Conservation (phyloP, 345 rosid genomes). For the Arabis hirsuta region DNA sequence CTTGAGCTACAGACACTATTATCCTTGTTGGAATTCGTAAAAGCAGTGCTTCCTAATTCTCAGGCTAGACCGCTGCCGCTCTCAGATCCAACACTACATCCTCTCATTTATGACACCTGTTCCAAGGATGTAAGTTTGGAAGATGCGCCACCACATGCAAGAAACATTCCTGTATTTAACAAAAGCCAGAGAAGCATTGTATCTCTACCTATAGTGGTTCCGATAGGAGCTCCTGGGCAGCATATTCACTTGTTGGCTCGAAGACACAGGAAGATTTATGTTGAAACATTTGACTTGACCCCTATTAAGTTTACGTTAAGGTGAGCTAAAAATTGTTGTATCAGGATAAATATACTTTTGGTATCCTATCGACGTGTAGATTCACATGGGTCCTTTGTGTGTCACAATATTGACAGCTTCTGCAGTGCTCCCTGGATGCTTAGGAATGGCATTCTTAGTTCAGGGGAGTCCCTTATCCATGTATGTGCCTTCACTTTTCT, state of each 20-base stretch:
- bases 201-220: constrained; percentile 68
- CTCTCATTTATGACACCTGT: constrained; percentile 47
- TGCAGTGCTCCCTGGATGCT: constrained; percentile 94
- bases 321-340: constrained; percentile 45
- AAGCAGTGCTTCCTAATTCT: constrained; percentile 66
- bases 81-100: constrained; percentile 55
- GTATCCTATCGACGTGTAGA: constrained; percentile 31
- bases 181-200: constrained; percentile 49
- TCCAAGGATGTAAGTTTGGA: constrained; percentile 49
- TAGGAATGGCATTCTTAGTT: constrained; percentile 70
- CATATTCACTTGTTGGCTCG: constrained; percentile 75
- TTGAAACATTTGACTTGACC: constrained; percentile 79
- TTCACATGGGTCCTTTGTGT: constrained; percentile 33
- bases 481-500: constrained; percentile 54
- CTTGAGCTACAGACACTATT: constrained; percentile 84
- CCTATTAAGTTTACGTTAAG: constrained; percentile 79
- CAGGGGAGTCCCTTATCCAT: constrained; percentile 86
- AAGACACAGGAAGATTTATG: constrained; percentile 81
- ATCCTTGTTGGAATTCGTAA: constrained; percentile 66
- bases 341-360: constrained; percentile 22
- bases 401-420: constrained; percentile 64
- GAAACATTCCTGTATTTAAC: constrained; percentile 43
- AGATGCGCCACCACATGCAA: constrained; percentile 48
- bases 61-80: constrained; percentile 58
- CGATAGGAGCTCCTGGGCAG: constrained; percentile 99